Evolutionary conservation across 2,329 filamentous ascomycete species (phyloP), one percentile per base, ranked within the genome.

Genomic region (Gremmenia infestans): DNA sequence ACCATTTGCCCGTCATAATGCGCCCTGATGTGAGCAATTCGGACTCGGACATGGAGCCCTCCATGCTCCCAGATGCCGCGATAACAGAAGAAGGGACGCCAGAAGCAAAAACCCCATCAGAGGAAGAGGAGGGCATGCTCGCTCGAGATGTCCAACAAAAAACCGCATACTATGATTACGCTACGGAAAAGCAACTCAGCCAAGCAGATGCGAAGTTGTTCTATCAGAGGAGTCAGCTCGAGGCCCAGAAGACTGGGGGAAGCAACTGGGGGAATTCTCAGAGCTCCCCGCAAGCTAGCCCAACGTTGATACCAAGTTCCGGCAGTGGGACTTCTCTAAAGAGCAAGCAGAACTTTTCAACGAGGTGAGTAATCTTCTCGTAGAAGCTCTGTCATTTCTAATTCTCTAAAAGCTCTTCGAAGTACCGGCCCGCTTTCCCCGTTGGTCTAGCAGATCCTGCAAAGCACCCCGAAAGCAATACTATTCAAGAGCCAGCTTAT

Each of bases 201-300:
- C 91, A 96, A 72, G 87, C 89, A 25, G 94, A 99, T 71, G 90
- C 93, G 57, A 97, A 96, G 73, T 81, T 97, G 60, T 96, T 97
- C 75, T 99, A 96, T 72, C 93, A 97, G 74, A 82, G 89, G 63
- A 91, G 90, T 72, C 89, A 91, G 72, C 77, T 86, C 56, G 87
- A 70, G 37, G 60, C 64, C 12, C 65, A 69, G 28, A 68, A 64
- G 56, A 63, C 66, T n/a, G 67, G 67, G 14, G 63, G 65, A 17
- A 68, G 63, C 46, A 68, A 65, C 57, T 68, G 65, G 67, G 66
- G 60, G 22, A 64, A 62, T 52, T 66, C 65, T 9, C 66, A 68
- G 54, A 57, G 58, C 42, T 66, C 63, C 15, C 57, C 62, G 19
- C 60, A 63, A n/a, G 64, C 61, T 14, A 70, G 68, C 50, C 68